phyloP scores from a whole-genome alignment of 2,329 filamentous ascomycete genomes.

The Hymenoscyphus linearis region DNA sequence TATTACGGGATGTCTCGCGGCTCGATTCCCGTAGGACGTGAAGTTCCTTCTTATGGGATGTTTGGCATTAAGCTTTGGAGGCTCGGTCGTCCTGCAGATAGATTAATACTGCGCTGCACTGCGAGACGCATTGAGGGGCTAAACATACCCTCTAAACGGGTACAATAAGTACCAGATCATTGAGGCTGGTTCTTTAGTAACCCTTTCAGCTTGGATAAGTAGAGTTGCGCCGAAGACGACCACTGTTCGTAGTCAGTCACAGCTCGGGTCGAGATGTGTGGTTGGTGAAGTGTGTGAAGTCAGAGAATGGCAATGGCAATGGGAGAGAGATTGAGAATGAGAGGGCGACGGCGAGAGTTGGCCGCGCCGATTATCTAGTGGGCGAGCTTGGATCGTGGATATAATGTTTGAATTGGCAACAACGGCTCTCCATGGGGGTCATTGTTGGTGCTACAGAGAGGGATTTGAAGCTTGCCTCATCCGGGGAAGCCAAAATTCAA shows the following conservation, averaged over 20 bases:
- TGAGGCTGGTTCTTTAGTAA: conserved; percentile 18
- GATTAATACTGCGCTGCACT: conserved; percentile 2
- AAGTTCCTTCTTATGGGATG: conserved; percentile 63
- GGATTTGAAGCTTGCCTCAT: background rate
- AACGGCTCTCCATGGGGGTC: conserved; percentile 4
- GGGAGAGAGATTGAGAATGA: no score
- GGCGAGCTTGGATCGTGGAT: background rate
- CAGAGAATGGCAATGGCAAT: background rate
- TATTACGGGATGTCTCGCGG: conserved; percentile 67
- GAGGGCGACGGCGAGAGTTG: background rate
- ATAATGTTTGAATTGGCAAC: background rate
- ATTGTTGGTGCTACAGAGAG: conserved; percentile 3
- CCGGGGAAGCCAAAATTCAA: background rate
- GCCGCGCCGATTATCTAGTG: background rate
- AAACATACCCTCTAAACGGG: conserved; percentile 63
- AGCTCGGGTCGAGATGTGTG: background rate
- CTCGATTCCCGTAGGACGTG: conserved; percentile 63
- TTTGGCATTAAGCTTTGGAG: conserved; percentile 56
- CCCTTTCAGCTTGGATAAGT: conserved; percentile 16
- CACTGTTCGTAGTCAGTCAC: conserved; percentile 7
- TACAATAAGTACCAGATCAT: conserved; percentile 77
- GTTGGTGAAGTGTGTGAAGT: background rate
- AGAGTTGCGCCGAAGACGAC: conserved; percentile 13
- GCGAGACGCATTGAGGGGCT: background rate
- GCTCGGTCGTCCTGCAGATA: conserved; percentile 62